These are phyloP conservation scores for Diversispora epigaea DNA, from an alignment of 192 early-diverging fungal genomes.

Conservation along the genomic window DNA sequence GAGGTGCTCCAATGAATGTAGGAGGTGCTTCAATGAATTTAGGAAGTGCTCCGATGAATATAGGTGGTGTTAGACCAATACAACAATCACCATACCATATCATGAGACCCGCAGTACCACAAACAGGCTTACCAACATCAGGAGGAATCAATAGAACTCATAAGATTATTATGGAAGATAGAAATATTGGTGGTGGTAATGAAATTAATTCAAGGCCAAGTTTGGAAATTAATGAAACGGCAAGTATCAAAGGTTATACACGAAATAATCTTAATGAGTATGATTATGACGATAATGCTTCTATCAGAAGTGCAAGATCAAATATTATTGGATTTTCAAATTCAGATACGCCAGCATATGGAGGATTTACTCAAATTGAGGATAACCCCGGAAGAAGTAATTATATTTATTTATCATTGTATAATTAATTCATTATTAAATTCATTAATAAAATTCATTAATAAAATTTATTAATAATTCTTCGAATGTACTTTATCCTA, in stretches of 20 bases:
- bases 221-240: neutral
- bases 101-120: too few species aligned
- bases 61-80: too few species aligned
- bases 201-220: neutral
- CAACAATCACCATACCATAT: too few species aligned
- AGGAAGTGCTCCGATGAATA: too few species aligned
- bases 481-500: too few species aligned
- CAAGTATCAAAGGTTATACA: conserved; percentile 3
- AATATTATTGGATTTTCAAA: neutral
- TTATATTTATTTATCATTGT: neutral
- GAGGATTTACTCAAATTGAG: neutral
- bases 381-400: conserved; percentile 26
- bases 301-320: conserved; percentile 8
- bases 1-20: too few species aligned
- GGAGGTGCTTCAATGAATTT: too few species aligned
- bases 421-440: neutral
- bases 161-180: neutral
- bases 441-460: neutral
- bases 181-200: neutral
- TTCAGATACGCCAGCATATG: neutral
- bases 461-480: too few species aligned
- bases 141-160: neutral
- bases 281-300: conserved; percentile 23
- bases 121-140: neutral
- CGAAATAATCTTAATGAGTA: neutral